Conservation (phyloP, 495 filamentous ascomycete genomes). For the Penicillium alfredii region DNA sequence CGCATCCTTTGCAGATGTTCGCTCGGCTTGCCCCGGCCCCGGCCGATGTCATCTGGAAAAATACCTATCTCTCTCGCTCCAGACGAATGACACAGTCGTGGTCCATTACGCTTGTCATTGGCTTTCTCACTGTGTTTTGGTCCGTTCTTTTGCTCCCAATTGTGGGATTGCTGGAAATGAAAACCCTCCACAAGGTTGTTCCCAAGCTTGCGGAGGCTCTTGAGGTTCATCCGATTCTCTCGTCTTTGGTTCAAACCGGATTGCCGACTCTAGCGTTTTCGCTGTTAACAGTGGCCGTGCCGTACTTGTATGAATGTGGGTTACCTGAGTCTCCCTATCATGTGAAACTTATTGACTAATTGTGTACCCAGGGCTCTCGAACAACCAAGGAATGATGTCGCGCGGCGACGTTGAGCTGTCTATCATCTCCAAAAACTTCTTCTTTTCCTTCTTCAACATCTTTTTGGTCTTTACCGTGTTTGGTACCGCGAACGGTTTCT, state of each 20-base stretch:
- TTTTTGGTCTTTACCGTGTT: slow-evolving; percentile 93
- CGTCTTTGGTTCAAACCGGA: slow-evolving; percentile 78
- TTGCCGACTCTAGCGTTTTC: slow-evolving; percentile 80
- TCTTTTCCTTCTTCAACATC: slow-evolving; percentile 99
- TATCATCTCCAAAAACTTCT: slow-evolving; percentile 96
- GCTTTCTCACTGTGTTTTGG: slow-evolving; percentile 83
- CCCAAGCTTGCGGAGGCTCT: slow-evolving; percentile 66
- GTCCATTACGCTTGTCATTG: slow-evolving; percentile 75
- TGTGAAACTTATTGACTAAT: slow-evolving; percentile 6
- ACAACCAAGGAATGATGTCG: slow-evolving; percentile 88
- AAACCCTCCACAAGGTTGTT: slow-evolving; percentile 66
- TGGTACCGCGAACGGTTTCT: slow-evolving; percentile 67
- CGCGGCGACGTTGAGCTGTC: slow-evolving; percentile 93
- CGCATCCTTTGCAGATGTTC: slow-evolving; percentile 75
- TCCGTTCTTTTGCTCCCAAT: slow-evolving; percentile 75
- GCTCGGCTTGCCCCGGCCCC: slow-evolving; percentile 83
- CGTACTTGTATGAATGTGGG: slow-evolving; percentile 88
- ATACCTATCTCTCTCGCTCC: slow-evolving; percentile 78
- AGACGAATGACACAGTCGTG: slow-evolving; percentile 70
- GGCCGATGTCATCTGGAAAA: slow-evolving; percentile 84
- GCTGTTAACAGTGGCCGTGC: slow-evolving; percentile 79
- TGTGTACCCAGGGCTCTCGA: slow-evolving; percentile 56
- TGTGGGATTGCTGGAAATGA: slow-evolving; percentile 68
- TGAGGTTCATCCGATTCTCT: slow-evolving; percentile 55
- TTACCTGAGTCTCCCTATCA: slow-evolving; percentile 1